Evolutionary conservation across 2,329 filamentous ascomycete species (phyloP).

Genomic region (Graphium sp.): DNA sequence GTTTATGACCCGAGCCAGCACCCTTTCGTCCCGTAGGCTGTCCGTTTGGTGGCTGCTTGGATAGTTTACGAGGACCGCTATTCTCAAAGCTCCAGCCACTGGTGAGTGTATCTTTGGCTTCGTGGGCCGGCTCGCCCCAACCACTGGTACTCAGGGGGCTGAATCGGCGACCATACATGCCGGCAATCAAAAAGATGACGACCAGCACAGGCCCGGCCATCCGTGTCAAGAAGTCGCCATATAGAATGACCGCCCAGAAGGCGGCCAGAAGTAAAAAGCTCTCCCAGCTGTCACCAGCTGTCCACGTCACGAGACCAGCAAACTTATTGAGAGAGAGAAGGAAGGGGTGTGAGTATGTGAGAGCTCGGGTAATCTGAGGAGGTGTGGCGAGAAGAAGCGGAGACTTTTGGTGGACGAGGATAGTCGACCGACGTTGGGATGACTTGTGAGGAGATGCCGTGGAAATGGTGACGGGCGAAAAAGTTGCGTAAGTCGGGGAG

Average conservation of each 20-base stretch:
- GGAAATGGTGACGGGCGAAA: conserved; percentile 69
- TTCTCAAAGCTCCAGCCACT: conserved; percentile 4
- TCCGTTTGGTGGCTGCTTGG: conserved; percentile 8
- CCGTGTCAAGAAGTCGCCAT: conserved; percentile 69
- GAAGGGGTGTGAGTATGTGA: conserved; percentile 93
- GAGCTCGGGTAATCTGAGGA: conserved; percentile 80
- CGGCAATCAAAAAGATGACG: conserved; percentile 63
- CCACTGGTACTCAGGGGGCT: conserved; percentile 79
- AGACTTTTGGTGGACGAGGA: conserved; percentile 93
- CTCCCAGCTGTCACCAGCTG: conserved; percentile 85
- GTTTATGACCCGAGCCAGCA: conserved; percentile 17
- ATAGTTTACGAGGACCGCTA: no score
- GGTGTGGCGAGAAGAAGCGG: conserved; percentile 85
- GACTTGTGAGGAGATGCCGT: conserved; percentile 33
- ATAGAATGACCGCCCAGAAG: conserved; percentile 78
- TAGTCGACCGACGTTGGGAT: conserved; percentile 58
- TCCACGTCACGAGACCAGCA: conserved; percentile 82
- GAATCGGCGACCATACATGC: conserved; percentile 84
- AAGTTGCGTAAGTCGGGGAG: conserved; percentile 65
- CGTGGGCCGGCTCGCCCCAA: conserved; percentile 36
- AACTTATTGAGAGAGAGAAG: conserved; percentile 76
- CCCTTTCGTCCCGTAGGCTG: conserved; percentile 5
- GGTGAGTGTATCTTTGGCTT: conserved; percentile 11
- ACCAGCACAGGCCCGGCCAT: conserved; percentile 72
- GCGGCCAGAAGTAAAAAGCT: conserved; percentile 75